Evolutionary conservation across 1,139 yeast species (phyloP).

Genomic region (Lodderomyces theae): DNA sequence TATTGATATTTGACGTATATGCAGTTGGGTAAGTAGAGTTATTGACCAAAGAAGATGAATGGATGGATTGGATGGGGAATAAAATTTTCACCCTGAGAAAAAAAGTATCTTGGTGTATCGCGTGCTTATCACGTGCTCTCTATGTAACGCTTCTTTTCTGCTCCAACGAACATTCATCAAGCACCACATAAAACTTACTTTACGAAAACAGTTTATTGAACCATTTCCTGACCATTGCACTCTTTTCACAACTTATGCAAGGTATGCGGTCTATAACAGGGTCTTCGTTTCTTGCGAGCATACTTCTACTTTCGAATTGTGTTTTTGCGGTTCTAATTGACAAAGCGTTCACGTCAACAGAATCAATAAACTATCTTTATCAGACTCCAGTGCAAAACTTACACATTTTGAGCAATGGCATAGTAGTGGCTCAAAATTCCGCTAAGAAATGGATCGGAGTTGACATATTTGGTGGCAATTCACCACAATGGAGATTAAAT

Average conservation of each 20-base stretch:
- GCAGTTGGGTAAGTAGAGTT: background rate
- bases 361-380: slow-evolving; percentile 26
- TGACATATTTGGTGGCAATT: slow-evolving; percentile 13
- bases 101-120: too few relatives aligned
- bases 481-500: slow-evolving; percentile 18
- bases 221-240: too few relatives aligned
- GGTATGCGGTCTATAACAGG: background rate
- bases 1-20: background rate
- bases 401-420: slow-evolving; percentile 9
- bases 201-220: too few relatives aligned
- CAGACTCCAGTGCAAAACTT: slow-evolving; percentile 17
- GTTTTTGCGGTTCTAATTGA: slow-evolving; percentile 25
- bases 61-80: too few relatives aligned
- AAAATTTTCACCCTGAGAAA: too few relatives aligned
- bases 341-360: slow-evolving; percentile 36
- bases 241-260: background rate
- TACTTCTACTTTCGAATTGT: slow-evolving; percentile 2
- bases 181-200: too few relatives aligned
- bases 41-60: too few relatives aligned
- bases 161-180: too few relatives aligned
- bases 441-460: slow-evolving; percentile 26
- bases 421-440: slow-evolving; percentile 26
- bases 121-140: background rate
- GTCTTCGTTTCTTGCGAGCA: background rate
- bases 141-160: background rate